Evolutionary conservation across 257 asterid genomes (phyloP).

Genomic region (Nicotiana knightiana): DNA sequence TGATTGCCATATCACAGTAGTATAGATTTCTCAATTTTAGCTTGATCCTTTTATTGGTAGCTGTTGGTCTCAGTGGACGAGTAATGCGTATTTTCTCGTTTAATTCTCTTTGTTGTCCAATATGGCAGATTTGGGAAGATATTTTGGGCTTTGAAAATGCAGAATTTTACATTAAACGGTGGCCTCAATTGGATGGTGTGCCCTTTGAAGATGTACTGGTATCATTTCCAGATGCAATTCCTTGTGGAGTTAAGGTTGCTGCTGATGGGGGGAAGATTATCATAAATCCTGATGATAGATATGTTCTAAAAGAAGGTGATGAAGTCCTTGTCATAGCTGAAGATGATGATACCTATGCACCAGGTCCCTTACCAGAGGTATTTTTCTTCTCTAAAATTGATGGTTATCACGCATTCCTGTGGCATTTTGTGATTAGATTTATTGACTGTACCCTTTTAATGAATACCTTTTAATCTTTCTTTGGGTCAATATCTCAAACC

Average conservation of each 20-base stretch:
- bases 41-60: not conserved
- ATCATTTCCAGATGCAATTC: conserved; percentile 89
- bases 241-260: conserved; percentile 87
- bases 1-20: not conserved
- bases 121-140: conserved; percentile 94
- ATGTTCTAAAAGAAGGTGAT: conserved; percentile 81
- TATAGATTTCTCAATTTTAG: not conserved
- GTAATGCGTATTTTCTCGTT: not conserved
- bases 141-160: conserved; percentile 97
- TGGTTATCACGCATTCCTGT: not conserved
- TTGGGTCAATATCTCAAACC: not conserved
- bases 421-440: not conserved
- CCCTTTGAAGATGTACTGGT: conserved; percentile 68
- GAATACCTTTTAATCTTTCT: not conserved
- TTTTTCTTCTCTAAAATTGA: conserved; percentile 19
- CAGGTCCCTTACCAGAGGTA: conserved; percentile 84
- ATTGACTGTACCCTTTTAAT: not conserved
- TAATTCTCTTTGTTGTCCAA: conserved; percentile 1
- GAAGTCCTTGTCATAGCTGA: conserved; percentile 96
- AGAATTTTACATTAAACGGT: conserved; percentile 84
- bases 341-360: conserved; percentile 97
- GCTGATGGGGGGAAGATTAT: conserved; percentile 78
- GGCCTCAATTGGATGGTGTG: conserved; percentile 81
- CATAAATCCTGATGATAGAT: conserved; percentile 83
- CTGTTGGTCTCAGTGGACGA: not conserved